These are phyloP conservation scores for Aphanomyces cochlioides DNA, from an alignment of 352 stramenopile species.

Conservation along the genomic window DNA sequence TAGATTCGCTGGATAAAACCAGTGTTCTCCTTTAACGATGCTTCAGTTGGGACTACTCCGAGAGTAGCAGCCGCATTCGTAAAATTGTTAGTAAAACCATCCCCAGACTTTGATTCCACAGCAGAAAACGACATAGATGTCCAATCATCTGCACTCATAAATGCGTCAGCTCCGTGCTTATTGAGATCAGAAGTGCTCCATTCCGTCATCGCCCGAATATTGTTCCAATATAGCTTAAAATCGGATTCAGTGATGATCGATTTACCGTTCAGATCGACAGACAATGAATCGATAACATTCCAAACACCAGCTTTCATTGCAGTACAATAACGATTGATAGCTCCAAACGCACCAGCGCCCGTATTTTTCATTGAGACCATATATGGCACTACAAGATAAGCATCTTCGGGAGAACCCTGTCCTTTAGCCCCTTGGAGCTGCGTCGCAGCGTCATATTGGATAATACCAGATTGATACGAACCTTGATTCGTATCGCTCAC, in stretches of 20 bases:
- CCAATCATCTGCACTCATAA: constrained; percentile 34
- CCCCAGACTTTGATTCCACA: constrained; percentile 7
- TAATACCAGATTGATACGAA: constrained; percentile 30
- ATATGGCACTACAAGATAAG: constrained; percentile 32
- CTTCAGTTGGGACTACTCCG: too few relatives aligned
- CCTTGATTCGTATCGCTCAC: constrained; percentile 32
- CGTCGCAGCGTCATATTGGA: constrained; percentile 31
- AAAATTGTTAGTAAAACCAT: constrained; percentile 33
- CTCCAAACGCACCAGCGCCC: constrained; percentile 4
- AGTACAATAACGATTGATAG: constrained; percentile 32
- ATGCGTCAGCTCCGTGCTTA: constrained; percentile 37
- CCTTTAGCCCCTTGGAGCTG: constrained; percentile 33
- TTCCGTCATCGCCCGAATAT: constrained; percentile 36
- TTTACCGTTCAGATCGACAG: constrained; percentile 35
- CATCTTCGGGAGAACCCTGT: constrained; percentile 29
- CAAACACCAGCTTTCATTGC: constrained; percentile 36
- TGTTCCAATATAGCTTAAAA: constrained; percentile 36
- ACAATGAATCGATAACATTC: constrained; percentile 37
- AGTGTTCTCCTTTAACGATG: too few relatives aligned
- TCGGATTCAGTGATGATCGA: constrained; percentile 31
- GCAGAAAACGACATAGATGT: constrained; percentile 15
- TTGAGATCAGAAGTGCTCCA: constrained; percentile 32
- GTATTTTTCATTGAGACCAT: constrained; percentile 31
- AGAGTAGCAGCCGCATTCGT: constrained; percentile 17
- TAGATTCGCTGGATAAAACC: neutral